Base-by-base conservation (phyloP, 2,329 filamentous ascomycete species). In the Colletotrichum orbiculare region DNA sequence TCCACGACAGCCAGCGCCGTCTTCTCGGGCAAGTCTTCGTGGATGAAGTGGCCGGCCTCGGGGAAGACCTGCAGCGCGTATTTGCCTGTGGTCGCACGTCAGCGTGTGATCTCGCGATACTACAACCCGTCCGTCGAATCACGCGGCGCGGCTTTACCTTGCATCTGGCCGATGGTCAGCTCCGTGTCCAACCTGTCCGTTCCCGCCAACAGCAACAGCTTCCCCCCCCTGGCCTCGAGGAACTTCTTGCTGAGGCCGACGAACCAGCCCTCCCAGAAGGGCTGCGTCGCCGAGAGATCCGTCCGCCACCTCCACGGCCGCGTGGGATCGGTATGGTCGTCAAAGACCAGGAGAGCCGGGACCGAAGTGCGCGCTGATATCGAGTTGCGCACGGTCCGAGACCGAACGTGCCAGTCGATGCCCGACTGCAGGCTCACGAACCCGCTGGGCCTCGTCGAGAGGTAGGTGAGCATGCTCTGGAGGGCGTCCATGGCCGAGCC, bases 191-290 rank as follows among this genome's bases (percentile, higher is more conserved):
- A 77, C 53, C 94, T 85, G 79, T 97, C 95, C 10, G 94, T 97
- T 15, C 94, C 94, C 3, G 94, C 95, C 38, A 97, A 84, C 55
- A 97, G 79, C 54, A 97, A 80, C 66, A 97, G 77, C 77, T 97
- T 97, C 8, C 94, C 94, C 35, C 93, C 94, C 67, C 86, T 89
- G 0, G 91, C 92, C 56, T 84, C 85, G 47, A 97, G 83, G 74
- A 98, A 99, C 78, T 97, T 97, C 71, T 87, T 87, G 76, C 93
- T 97, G 71, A 98, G 83, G 0, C 94, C 94, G 10, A 87, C 84
- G 73, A 97, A 98, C 95, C 95, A 99, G 69, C 89, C 91, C 76
- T 96, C 90, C 95, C 95, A 99, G 76, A 94, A 98, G 1, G 91
- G 89, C 73, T 96, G 91, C 8, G 96, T 98, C 42, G 88, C 87